These are phyloP conservation scores for Boletus tomentosulus DNA, from an alignment of 768 basidiomycete species.

Conservation along the genomic window DNA sequence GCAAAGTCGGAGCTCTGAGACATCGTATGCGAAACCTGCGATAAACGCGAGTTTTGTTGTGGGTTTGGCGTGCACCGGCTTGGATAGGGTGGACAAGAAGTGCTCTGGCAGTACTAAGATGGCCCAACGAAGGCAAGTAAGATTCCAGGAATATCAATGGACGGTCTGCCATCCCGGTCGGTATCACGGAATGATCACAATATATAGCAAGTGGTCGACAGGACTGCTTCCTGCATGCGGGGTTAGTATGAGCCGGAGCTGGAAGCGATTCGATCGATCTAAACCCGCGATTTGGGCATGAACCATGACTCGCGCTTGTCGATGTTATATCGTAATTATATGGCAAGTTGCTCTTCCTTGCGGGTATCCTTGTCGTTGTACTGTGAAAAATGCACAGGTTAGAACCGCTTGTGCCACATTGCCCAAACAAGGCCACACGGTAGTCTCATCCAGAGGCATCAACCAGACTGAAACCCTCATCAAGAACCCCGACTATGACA, in stretches of 20 bases:
- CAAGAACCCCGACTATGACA: conserved; percentile 52
- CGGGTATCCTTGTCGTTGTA: not conserved
- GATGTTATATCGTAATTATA: not conserved
- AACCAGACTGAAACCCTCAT: conserved; percentile 21
- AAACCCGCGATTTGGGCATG: not conserved
- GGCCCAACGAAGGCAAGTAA: too few species aligned
- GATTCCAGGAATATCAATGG: too few species aligned
- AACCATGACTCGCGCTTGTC: not conserved
- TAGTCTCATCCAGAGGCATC: conserved; percentile 27
- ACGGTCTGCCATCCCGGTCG: too few species aligned
- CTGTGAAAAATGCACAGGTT: not conserved
- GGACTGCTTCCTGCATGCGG: not conserved
- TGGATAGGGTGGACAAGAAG: too few species aligned
- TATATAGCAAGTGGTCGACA: not conserved
- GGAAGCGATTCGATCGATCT: not conserved
- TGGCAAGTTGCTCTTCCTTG: not conserved
- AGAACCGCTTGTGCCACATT: conserved; percentile 21
- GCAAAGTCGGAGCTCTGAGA: not conserved
- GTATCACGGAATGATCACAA: not conserved
- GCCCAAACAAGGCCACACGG: conserved; percentile 28
- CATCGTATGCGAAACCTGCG: not conserved
- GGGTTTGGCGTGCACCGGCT: too few species aligned
- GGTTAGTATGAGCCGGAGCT: not conserved
- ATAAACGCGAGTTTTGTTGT: too few species aligned
- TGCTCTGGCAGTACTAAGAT: too few species aligned